Evolutionary conservation across 495 filamentous ascomycete genomes (phyloP).

Genomic region (Margaritispora aquatica): DNA sequence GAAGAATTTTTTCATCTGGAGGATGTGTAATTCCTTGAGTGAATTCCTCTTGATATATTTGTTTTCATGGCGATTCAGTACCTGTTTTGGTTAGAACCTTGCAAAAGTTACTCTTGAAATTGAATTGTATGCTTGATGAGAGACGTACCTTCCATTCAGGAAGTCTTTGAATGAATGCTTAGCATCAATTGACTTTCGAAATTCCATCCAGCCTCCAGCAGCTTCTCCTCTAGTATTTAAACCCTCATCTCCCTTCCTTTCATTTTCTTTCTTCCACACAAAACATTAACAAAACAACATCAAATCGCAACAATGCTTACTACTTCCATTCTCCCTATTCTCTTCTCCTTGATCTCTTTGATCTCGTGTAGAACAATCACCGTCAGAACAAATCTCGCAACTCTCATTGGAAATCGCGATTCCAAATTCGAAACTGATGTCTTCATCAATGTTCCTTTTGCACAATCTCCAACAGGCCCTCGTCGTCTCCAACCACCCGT

Average conservation of each 20-base stretch:
- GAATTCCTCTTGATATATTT: no score
- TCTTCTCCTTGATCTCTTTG: background rate
- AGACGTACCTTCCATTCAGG: no score
- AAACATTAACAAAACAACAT: background rate
- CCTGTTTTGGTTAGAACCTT: no score
- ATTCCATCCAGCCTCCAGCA: no score
- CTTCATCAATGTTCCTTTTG: slow-evolving; percentile 41
- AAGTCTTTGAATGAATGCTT: no score
- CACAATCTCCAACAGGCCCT: slow-evolving; percentile 20
- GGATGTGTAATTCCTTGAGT: no score
- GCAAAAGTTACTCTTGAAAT: no score
- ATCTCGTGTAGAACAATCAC: background rate
- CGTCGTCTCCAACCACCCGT: slow-evolving; percentile 40
- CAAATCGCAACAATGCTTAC: background rate
- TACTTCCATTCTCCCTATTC: background rate
- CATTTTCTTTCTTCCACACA: background rate
- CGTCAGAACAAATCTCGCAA: background rate
- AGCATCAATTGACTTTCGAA: no score
- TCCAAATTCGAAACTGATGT: slow-evolving; percentile 21
- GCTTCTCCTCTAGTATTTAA: background rate
- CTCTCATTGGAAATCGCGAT: background rate
- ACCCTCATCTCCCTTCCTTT: no score
- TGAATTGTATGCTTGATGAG: no score
- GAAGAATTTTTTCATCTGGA: no score
- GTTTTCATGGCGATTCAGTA: no score